These are phyloP conservation scores for Blastosporella zonata DNA, from an alignment of 1,284 basidiomycete genomes.

Conservation along the genomic window DNA sequence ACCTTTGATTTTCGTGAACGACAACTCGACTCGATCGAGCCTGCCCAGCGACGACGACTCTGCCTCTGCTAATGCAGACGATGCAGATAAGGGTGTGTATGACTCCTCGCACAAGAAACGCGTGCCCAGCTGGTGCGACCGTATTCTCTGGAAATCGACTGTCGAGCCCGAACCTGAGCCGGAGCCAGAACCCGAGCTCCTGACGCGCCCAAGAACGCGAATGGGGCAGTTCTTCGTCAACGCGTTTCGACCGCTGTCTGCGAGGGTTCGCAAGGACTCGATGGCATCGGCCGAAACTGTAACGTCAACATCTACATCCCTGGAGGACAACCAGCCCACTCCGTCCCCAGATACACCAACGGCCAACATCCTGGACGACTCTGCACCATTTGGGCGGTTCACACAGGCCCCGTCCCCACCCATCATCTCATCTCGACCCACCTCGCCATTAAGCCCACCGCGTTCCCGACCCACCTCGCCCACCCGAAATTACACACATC, in stretches of 20 bases:
- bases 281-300: conserved; percentile 29
- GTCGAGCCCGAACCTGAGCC: conserved; percentile 44
- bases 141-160: conserved; percentile 76
- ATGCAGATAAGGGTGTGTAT: conserved; percentile 52
- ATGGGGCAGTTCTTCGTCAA: conserved; percentile 54
- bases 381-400: conserved; percentile 25
- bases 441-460: conserved; percentile 12
- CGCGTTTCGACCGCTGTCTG: conserved; percentile 48
- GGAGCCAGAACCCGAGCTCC: conserved; percentile 25
- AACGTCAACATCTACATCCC: background rate
- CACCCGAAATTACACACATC: conserved; percentile 6
- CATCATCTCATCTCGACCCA: conserved; percentile 12
- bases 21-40: conserved; percentile 36
- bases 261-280: conserved; percentile 41
- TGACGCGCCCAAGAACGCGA: conserved; percentile 36
- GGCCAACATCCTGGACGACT: conserved; percentile 15
- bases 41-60: conserved; percentile 30
- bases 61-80: conserved; percentile 19
- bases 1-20: conserved; percentile 38
- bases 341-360: conserved; percentile 13
- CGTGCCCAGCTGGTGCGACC: conserved; percentile 85
- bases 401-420: conserved; percentile 10
- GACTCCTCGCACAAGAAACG: conserved; percentile 76
- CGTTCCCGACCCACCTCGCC: conserved; percentile 20
- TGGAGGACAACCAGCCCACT: background rate